Conservation (phyloP, 2,329 filamentous ascomycete genomes). For the Xylaria sp. region DNA sequence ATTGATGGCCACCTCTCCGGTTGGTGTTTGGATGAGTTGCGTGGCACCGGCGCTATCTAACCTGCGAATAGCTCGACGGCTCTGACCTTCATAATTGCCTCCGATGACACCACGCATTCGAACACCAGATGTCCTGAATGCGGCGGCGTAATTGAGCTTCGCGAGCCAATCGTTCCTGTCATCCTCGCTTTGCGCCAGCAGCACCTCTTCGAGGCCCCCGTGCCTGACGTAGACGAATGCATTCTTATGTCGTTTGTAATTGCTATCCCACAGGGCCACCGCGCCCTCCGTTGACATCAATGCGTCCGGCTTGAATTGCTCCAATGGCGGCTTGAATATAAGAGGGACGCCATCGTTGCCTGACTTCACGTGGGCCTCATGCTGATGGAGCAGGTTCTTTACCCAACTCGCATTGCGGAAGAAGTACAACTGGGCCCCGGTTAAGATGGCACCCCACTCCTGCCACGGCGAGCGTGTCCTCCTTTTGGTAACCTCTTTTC, state of each 20-base stretch:
- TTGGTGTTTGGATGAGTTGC: conserved; percentile 69
- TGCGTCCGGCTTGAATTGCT: conserved; percentile 91
- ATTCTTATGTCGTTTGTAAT: conserved; percentile 94
- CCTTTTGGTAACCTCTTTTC: conserved; percentile 92
- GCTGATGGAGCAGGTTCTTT: conserved; percentile 86
- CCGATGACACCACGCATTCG: conserved; percentile 87
- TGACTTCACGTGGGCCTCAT: conserved; percentile 79
- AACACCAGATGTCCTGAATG: conserved; percentile 90
- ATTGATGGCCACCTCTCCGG: conserved; percentile 74
- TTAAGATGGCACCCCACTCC: conserved; percentile 96
- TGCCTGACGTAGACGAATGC: conserved; percentile 91
- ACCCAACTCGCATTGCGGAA: conserved; percentile 94
- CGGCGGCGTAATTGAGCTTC: conserved; percentile 94
- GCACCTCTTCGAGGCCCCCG: conserved; percentile 84
- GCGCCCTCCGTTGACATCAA: conserved; percentile 93
- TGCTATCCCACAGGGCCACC: conserved; percentile 83
- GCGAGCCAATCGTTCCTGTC: conserved; percentile 98
- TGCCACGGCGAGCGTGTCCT: conserved; percentile 96
- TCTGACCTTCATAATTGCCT: conserved; percentile 83
- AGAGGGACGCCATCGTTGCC: conserved; percentile 78
- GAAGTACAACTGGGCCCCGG: conserved; percentile 95
- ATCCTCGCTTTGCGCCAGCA: conserved; percentile 85
- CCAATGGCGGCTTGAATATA: conserved; percentile 86
- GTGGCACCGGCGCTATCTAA: conserved; percentile 67
- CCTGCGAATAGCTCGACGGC: conserved; percentile 72